Conservation (phyloP, 2,329 filamentous ascomycete genomes). For the Stenocarpella maydis region DNA sequence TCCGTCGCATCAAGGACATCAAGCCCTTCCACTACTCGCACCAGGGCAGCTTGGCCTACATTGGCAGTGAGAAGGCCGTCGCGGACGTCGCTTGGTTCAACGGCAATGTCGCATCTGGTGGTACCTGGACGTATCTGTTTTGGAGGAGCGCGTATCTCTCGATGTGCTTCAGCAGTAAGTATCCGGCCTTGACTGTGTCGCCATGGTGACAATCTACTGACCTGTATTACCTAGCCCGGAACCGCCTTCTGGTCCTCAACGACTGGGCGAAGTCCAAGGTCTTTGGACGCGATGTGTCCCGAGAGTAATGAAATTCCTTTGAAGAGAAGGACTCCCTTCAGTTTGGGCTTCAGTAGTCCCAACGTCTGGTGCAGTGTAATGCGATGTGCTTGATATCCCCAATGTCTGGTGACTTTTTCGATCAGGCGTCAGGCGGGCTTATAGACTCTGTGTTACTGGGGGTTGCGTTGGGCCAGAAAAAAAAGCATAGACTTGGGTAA, state of each 20-base stretch:
- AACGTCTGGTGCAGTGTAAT: constrained; percentile 20
- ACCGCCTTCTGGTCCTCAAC: constrained; percentile 88
- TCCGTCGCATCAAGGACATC: constrained; percentile 90
- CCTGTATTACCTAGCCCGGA: constrained; percentile 70
- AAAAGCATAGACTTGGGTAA: constrained; percentile 22
- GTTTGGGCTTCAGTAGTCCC: constrained; percentile 1
- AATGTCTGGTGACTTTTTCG: constrained; percentile 20
- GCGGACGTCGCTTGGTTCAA: constrained; percentile 98
- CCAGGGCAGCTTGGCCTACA: constrained; percentile 96
- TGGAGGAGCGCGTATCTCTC: constrained; percentile 98
- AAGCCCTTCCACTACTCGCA: constrained; percentile 99
- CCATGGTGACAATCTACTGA: constrained; percentile 38
- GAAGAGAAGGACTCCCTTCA: background rate
- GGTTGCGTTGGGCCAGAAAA: constrained; percentile 10
- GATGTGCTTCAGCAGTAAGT: constrained; percentile 99
- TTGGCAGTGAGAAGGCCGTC: constrained; percentile 94
- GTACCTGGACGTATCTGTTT: constrained; percentile 95
- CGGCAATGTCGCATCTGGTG: constrained; percentile 93
- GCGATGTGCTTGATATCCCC: constrained; percentile 29
- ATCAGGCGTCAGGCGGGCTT: constrained; percentile 25
- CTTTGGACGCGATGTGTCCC: constrained; percentile 93
- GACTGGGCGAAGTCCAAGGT: constrained; percentile 98
- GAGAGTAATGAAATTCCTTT: constrained; percentile 64
- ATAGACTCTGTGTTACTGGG: constrained; percentile 24
- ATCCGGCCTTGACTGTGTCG: constrained; percentile 34